A percentile compares a stretch with the other conserved stretches of the same genome.
These are phyloP conservation scores for Choanephora cucurbitarum DNA, from an alignment of 371 early-diverging fungal genomes.

Conservation along the genomic window DNA sequence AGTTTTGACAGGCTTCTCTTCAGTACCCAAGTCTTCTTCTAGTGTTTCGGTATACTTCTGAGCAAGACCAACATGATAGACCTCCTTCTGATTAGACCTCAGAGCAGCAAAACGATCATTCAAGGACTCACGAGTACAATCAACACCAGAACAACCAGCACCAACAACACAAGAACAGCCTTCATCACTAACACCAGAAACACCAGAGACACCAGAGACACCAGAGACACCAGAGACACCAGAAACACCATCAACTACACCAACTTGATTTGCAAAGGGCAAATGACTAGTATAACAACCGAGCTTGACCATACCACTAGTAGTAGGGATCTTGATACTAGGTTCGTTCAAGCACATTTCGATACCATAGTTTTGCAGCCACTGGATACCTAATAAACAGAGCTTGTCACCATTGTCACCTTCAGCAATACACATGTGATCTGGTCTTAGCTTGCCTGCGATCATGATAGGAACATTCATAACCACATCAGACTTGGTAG, in stretches of 20 bases:
- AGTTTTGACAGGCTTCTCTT: not conserved
- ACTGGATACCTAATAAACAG: conserved; percentile 20
- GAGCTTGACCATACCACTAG: conserved; percentile 1
- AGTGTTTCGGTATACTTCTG: conserved; percentile 1
- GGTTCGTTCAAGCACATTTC: not conserved
- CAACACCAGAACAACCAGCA: too few relatives aligned
- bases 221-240: too few relatives aligned
- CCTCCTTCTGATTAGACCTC: too few relatives aligned
- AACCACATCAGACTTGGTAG: not conserved
- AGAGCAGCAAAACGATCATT: too few relatives aligned
- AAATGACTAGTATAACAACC: conserved; percentile 8
- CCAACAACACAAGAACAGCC: too few relatives aligned
- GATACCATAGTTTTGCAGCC: conserved; percentile 22
- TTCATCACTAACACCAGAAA: too few relatives aligned
- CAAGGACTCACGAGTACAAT: too few relatives aligned
- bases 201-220: too few relatives aligned
- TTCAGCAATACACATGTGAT: conserved; percentile 14
- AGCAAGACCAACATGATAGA: not conserved
- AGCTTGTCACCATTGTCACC: conserved; percentile 1
- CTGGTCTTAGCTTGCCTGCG: conserved; percentile 11
- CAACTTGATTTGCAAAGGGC: not conserved
- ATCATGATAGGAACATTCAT: conserved; percentile 12
- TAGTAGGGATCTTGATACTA: conserved; percentile 11
- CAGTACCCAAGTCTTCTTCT: conserved; percentile 5
- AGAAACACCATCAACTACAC: too few relatives aligned